Evolutionary conservation across 208 protist species (phyloP).

Genomic region (Lotmaria passim): DNA sequence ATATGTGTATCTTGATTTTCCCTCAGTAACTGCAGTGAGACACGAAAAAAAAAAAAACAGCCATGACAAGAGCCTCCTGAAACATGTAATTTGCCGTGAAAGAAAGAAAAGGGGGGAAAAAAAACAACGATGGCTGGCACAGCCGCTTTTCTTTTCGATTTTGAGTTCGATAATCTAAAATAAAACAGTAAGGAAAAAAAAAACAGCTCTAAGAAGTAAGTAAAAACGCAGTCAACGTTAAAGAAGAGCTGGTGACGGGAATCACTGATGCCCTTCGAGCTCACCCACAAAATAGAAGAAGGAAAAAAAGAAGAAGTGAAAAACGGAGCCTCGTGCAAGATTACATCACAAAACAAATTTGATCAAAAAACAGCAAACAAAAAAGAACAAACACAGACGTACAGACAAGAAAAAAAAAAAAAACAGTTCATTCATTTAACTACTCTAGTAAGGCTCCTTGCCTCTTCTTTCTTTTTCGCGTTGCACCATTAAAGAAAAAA

Average conservation of each 20-base stretch:
- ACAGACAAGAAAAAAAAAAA: not conserved
- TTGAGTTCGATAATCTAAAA: too few relatives aligned
- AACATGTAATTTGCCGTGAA: too few relatives aligned
- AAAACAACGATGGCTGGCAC: not conserved
- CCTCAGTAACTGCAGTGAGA: too few relatives aligned
- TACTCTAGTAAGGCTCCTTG: too few relatives aligned
- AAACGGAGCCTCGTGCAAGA: not conserved
- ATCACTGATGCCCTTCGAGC: too few relatives aligned
- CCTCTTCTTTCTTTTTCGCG: too few relatives aligned
- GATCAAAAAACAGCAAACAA: not conserved
- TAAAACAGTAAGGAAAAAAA: not conserved
- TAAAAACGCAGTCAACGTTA: too few relatives aligned
- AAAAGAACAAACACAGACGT: not conserved
- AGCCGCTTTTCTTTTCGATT: too few relatives aligned
- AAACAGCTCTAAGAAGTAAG: not conserved
- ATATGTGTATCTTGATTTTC: too few relatives aligned
- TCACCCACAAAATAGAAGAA: not conserved
- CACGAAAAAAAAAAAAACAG: not conserved
- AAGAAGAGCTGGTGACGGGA: too few relatives aligned
- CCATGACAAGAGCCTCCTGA: not conserved
- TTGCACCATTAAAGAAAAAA: too few relatives aligned
- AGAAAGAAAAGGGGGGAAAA: not conserved
- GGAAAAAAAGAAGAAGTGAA: not conserved
- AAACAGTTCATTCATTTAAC: not conserved
- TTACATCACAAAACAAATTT: conserved; percentile 7